Conservation (phyloP, 345 rosid species). For the Salix exigua region DNA sequence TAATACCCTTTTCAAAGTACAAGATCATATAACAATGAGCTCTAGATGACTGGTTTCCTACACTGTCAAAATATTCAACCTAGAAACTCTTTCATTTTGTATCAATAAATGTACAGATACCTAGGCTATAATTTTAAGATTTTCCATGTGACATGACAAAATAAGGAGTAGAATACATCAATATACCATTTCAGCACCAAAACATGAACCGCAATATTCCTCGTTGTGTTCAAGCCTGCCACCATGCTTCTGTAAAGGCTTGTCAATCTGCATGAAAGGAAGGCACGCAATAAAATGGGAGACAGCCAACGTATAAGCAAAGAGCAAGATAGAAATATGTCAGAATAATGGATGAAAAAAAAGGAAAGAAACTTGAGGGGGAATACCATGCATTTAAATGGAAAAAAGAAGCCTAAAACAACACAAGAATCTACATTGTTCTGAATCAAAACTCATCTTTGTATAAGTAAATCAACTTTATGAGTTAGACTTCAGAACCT, state of each 20-base stretch:
- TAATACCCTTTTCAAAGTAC: too few relatives aligned
- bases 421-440: background rate
- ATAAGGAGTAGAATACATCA: background rate
- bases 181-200: conserved; percentile 31
- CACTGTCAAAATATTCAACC: background rate
- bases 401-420: background rate
- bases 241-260: conserved; percentile 34
- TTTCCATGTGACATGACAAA: background rate
- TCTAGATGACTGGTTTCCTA: background rate
- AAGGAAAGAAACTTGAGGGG: background rate
- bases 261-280: conserved; percentile 21
- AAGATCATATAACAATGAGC: background rate
- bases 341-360: background rate
- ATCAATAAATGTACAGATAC: background rate
- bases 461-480: background rate
- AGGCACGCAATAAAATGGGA: background rate
- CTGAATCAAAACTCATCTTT: background rate
- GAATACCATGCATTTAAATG: background rate
- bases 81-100: background rate
- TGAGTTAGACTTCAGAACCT: too few relatives aligned
- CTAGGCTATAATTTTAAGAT: background rate
- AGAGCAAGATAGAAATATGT: background rate
- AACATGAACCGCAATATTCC: conserved; percentile 31
- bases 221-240: conserved; percentile 30
- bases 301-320: background rate